Conservation (phyloP, 169 alveolate species). For the Plasmodium gonderi region DNA sequence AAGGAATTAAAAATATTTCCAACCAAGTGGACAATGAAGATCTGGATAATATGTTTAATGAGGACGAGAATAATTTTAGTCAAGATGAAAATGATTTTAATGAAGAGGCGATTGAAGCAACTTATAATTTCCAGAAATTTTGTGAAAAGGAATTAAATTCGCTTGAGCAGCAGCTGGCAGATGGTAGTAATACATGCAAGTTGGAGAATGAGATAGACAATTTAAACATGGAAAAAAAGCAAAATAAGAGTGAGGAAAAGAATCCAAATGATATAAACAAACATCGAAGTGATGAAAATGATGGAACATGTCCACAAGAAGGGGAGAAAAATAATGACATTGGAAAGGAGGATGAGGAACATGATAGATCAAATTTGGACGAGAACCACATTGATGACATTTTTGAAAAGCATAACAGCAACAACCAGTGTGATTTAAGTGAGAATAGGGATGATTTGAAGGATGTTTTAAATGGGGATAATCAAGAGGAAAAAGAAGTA, state of each 20-base stretch:
- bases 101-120: constrained; percentile 83
- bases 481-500: not conserved
- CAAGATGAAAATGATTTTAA: constrained; percentile 79
- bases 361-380: not conserved
- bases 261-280: constrained; percentile 48
- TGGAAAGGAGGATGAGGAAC: constrained; percentile 51
- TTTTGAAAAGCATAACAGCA: constrained; percentile 44
- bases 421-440: constrained; percentile 23
- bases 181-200: constrained; percentile 80
- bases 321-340: constrained; percentile 44
- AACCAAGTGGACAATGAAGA: constrained; percentile 85
- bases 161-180: constrained; percentile 80
- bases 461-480: not conserved
- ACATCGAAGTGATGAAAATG: constrained; percentile 78
- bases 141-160: constrained; percentile 81
- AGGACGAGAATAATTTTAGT: constrained; percentile 79
- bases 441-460: not conserved
- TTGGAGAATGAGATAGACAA: constrained; percentile 77
- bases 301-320: constrained; percentile 14
- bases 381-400: constrained; percentile 72
- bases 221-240: constrained; percentile 57
- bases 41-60: constrained; percentile 75
- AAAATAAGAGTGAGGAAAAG: constrained; percentile 73
- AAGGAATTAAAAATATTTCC: constrained; percentile 82
- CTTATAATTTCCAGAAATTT: constrained; percentile 82